Conservation (phyloP, 345 rosid species). For the Populus nigra region DNA sequence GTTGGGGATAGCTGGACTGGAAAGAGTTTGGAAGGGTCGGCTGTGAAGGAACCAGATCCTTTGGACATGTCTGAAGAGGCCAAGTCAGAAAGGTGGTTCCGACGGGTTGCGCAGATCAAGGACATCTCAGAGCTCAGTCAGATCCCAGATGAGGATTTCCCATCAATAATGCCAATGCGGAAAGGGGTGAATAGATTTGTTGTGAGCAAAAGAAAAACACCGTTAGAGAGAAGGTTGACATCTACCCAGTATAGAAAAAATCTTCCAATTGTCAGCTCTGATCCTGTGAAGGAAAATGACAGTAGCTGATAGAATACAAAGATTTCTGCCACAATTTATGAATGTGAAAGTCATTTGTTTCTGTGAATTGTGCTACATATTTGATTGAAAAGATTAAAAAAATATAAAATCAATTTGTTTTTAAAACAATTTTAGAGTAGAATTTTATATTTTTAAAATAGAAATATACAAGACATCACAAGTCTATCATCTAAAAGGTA, state of each 20-base stretch:
- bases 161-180: conserved; percentile 98
- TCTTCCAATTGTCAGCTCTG: conserved; percentile 51
- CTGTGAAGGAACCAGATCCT: conserved; percentile 75
- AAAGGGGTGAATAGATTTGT: conserved; percentile 97
- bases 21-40: conserved; percentile 89
- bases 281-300: conserved; percentile 44
- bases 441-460: too few species aligned
- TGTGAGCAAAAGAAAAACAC: conserved; percentile 93
- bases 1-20: conserved; percentile 45
- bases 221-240: conserved; percentile 81
- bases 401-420: too few species aligned
- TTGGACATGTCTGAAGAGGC: conserved; percentile 99
- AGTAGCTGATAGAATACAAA: conserved; percentile 15
- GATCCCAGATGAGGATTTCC: conserved; percentile 97
- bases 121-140: conserved; percentile 97
- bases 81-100: conserved; percentile 96
- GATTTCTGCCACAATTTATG: too few species aligned
- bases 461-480: too few species aligned
- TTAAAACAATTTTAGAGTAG: too few species aligned
- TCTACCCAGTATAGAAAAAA: conserved; percentile 70
- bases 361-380: too few species aligned
- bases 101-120: conserved; percentile 82
- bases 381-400: too few species aligned
- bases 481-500: too few species aligned
- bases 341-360: too few species aligned